These are phyloP conservation scores for Cutaneotrichosporon arboriforme DNA, from an alignment of 1,284 basidiomycete species.

Conservation along the genomic window DNA sequence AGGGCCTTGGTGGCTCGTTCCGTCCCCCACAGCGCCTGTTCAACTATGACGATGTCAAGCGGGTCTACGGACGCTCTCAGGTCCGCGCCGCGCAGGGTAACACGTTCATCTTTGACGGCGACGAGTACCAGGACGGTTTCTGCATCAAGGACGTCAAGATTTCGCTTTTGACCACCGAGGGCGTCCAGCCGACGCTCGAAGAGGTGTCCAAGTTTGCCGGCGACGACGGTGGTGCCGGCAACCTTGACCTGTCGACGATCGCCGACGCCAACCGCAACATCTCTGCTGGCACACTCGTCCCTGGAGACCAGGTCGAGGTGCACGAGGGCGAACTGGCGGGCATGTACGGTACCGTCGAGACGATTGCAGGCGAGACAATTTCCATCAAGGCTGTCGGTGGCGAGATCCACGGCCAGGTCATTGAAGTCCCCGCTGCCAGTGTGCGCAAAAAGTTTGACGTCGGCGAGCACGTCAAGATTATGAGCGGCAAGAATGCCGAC, in stretches of 20 bases:
- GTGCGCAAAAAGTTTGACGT: slow-evolving; percentile 93
- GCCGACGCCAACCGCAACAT: slow-evolving; percentile 43
- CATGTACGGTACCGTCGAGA: slow-evolving; percentile 83
- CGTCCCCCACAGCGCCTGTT: slow-evolving; percentile 89
- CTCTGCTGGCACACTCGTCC: slow-evolving; percentile 76
- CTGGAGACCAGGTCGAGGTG: slow-evolving; percentile 95
- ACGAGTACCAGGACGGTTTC: slow-evolving; percentile 91
- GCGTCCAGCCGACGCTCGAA: slow-evolving; percentile 91
- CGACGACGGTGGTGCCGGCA: slow-evolving; percentile 33
- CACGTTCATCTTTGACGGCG: slow-evolving; percentile 78
- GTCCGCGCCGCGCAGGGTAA: slow-evolving; percentile 61
- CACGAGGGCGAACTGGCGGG: slow-evolving; percentile 95
- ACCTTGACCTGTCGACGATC: slow-evolving; percentile 43
- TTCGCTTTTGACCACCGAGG: slow-evolving; percentile 71
- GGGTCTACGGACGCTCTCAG: slow-evolving; percentile 72
- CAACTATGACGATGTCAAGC: slow-evolving; percentile 87
- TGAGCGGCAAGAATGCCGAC: slow-evolving; percentile 87
- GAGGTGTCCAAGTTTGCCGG: slow-evolving; percentile 88
- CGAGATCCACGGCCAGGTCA: slow-evolving; percentile 65
- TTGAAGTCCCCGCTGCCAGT: slow-evolving; percentile 78
- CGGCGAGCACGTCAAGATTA: slow-evolving; percentile 98
- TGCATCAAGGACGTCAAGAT: slow-evolving; percentile 94
- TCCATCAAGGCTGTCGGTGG: slow-evolving; percentile 59
- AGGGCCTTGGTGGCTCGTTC: slow-evolving; percentile 21
- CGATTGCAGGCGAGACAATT: slow-evolving; percentile 81